phyloP scores from a whole-genome alignment of 2,329 filamentous ascomycete genomes.

The Ophiostoma sp. region DNA sequence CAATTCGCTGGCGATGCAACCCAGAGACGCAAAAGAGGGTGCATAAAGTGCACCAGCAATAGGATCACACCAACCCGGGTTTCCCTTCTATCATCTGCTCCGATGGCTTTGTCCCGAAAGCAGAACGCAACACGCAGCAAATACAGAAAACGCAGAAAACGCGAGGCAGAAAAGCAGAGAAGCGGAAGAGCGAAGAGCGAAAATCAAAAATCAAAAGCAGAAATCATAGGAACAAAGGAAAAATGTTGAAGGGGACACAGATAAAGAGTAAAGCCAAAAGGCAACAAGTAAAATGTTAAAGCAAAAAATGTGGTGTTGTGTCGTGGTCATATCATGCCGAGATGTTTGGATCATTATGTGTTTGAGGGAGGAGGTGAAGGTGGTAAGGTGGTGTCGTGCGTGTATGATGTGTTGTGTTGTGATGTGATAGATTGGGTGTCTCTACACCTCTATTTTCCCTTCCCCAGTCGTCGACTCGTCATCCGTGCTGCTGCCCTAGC shows the following conservation, averaged over 20 bases:
- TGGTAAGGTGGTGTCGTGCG: background rate
- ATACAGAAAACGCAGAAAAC: background rate
- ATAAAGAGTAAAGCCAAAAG: background rate
- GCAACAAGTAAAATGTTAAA: slow-evolving; percentile 18
- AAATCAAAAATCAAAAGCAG: too few species aligned
- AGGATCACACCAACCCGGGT: background rate
- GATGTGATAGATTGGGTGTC: background rate
- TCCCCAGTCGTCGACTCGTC: background rate
- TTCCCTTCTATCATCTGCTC: background rate
- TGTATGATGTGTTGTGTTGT: background rate
- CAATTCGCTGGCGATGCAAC: slow-evolving; percentile 9
- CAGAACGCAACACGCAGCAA: background rate
- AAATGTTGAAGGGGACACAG: background rate
- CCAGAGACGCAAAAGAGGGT: background rate
- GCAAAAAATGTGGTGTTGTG: slow-evolving; percentile 23
- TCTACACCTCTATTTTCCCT: background rate
- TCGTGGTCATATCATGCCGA: slow-evolving; percentile 29
- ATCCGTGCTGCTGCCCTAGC: background rate
- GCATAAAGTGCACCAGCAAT: slow-evolving; percentile 7
- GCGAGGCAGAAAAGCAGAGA: background rate
- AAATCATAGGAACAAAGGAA: background rate
- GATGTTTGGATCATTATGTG: slow-evolving; percentile 27
- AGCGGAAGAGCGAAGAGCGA: too few species aligned
- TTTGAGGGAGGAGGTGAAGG: background rate
- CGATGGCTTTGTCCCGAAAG: background rate